Evolutionary conservation across 345 rosid genomes (phyloP).

Genomic region (Ceriops decandra): DNA sequence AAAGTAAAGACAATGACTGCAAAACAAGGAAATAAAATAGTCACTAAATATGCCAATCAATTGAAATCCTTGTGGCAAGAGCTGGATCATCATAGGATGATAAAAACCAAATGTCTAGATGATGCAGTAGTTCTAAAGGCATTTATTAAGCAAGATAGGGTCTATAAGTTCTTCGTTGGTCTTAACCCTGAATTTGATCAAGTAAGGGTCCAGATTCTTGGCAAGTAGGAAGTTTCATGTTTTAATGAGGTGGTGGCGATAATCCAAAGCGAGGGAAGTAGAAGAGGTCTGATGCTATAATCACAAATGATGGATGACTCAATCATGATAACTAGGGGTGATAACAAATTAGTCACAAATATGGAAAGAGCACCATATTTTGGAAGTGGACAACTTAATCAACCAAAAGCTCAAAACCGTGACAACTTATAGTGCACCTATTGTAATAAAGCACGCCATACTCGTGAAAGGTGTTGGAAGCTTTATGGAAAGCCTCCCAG

Average conservation of each 20-base stretch:
- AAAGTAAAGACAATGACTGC: too few relatives aligned
- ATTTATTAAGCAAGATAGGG: too few relatives aligned
- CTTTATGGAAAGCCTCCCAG: background rate
- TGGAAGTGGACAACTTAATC: background rate
- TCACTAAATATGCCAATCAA: too few relatives aligned
- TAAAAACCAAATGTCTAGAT: too few relatives aligned
- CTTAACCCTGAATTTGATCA: too few relatives aligned
- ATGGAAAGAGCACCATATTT: background rate
- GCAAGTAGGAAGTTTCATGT: background rate
- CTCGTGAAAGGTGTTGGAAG: background rate
- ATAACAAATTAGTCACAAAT: background rate
- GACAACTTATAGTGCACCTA: background rate
- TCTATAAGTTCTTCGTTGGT: too few relatives aligned
- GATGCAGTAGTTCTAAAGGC: too few relatives aligned
- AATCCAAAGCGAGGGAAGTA: background rate
- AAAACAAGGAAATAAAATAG: too few relatives aligned
- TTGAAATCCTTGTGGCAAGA: too few relatives aligned
- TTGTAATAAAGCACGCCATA: background rate
- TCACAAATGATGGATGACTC: background rate
- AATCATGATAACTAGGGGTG: background rate
- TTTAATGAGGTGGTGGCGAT: constrained; percentile 6
- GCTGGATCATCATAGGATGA: too few relatives aligned
- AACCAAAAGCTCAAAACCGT: background rate
- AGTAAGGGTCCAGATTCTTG: too few relatives aligned
- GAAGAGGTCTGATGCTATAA: background rate